Percentiles rank a stretch among this genome's conserved stretches.
Evolutionary conservation across 768 basidiomycete genomes (phyloP).

Genomic region (Tricholoma saponaceum): DNA sequence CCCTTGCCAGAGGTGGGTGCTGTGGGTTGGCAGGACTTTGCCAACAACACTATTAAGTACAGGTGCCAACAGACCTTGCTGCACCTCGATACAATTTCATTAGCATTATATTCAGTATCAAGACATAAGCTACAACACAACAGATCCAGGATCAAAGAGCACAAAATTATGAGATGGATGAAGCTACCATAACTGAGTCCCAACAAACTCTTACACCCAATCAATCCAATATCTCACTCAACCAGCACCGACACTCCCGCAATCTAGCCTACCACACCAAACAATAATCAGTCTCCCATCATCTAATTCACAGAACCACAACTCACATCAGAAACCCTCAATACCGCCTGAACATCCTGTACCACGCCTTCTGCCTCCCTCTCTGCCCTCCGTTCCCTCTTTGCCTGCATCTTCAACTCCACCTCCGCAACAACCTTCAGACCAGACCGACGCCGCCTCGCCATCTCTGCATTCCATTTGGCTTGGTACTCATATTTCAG

Average conservation of each 20-base stretch:
- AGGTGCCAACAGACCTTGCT: no score
- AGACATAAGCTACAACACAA: no score
- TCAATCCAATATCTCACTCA: background rate
- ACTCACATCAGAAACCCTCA: conserved; percentile 35
- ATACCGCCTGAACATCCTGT: conserved; percentile 30
- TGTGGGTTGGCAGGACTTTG: no score
- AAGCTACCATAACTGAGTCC: no score
- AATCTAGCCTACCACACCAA: background rate
- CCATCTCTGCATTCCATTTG: conserved; percentile 21
- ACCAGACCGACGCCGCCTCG: conserved; percentile 2
- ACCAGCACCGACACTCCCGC: background rate
- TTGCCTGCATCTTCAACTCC: conserved; percentile 5
- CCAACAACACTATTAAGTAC: no score
- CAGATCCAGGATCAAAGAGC: no score
- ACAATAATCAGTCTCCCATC: background rate
- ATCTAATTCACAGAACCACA: background rate
- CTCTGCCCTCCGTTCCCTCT: conserved; percentile 17
- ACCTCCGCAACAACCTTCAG: background rate
- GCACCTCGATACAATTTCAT: no score
- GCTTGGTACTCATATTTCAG: conserved; percentile 29
- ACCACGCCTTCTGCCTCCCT: conserved; percentile 33
- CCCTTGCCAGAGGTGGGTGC: no score
- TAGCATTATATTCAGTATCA: no score
- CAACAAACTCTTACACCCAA: no score
- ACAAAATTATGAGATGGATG: no score